Evolutionary conservation across 2,329 filamentous ascomycete genomes (phyloP), one percentile per base, ranked within the genome.

Genomic region (Fusarium abutilonis): DNA sequence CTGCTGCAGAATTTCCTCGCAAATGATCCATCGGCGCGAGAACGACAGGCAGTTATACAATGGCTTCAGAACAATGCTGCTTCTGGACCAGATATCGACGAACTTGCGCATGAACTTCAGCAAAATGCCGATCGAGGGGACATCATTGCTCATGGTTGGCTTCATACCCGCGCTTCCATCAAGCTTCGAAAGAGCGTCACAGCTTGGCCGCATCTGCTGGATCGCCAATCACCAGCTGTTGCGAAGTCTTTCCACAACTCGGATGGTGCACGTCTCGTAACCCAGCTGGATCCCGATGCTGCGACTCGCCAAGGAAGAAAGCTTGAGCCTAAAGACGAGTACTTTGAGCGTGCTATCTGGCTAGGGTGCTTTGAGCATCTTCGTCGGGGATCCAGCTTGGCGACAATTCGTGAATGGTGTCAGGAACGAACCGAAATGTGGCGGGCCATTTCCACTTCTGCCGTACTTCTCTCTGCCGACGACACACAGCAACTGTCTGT

Each of bases 341-440:
- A 89, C 70, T 95, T 94, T 62, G 95, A 99, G 78, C 86, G 89
- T 49, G 90, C 93, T 3, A 91, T 96, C 42, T 98, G 95, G 93
- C 83, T 93, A 59, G 90, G 91, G n/a, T 95, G 92, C 76, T 98
- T 93, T 80, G 92, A 97, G 74, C 91, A 97, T 81, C 81, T 99
- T 48, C 88, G 94, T 44, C 87, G 93, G 41, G 95, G 95, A n/a
- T 88, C 87, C 65, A 86, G 83, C 60, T 86, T 90, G 77, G 77
- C 84, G 9, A 85, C 90, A 34, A 90, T 98, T 62, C 86, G 87
- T 51, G 90, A 93, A 44, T 97, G 93, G 92, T 96, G 93, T 70
- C 81, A 89, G 42, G 90, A 94, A 69, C 86, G 91, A 56, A 91
- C 92, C 9, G 93, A 98, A 77, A 86, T 89, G 60, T 99, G 94